Evolutionary conservation across 2,329 filamentous ascomycete genomes (phyloP).

Genomic region (Davidsoniella australis): DNA sequence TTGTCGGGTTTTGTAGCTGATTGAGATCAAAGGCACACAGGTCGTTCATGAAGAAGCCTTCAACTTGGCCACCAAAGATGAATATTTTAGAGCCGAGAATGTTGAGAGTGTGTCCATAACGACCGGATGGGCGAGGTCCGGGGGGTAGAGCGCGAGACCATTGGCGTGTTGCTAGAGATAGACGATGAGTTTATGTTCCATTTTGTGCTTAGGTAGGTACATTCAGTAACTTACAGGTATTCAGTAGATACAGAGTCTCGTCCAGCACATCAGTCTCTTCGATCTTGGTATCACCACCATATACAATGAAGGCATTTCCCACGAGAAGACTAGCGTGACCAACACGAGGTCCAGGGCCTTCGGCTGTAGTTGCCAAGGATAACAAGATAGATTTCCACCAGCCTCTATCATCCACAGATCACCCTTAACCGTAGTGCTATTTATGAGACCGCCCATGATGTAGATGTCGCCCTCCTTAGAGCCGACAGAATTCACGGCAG

Average conservation of each 20-base stretch:
- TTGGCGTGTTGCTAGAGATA: conserved; percentile 65
- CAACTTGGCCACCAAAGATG: conserved; percentile 93
- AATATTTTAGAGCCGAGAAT: conserved; percentile 95
- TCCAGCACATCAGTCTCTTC: conserved; percentile 83
- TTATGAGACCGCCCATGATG: conserved; percentile 91
- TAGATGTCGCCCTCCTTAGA: conserved; percentile 97
- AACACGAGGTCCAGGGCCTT: conserved; percentile 87
- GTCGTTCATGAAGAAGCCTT: conserved; percentile 97
- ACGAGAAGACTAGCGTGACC: conserved; percentile 88
- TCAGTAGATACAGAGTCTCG: conserved; percentile 88
- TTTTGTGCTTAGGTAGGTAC: background rate
- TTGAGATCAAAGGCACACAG: conserved; percentile 90
- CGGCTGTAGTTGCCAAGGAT: conserved; percentile 79
- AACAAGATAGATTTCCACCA: conserved; percentile 72
- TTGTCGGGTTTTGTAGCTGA: conserved; percentile 74
- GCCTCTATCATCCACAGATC: conserved; percentile 97
- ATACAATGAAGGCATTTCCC: conserved; percentile 97
- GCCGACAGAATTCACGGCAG: conserved; percentile 78
- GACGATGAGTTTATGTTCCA: background rate
- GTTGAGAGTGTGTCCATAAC: conserved; percentile 92
- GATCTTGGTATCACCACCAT: conserved; percentile 94
- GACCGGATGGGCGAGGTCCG: conserved; percentile 68
- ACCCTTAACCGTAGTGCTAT: conserved; percentile 87
- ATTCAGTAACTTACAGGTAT: conserved; percentile 62
- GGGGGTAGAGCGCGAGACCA: conserved; percentile 90